A percentile compares a stretch with the other conserved stretches of the same genome.
Conservation (phyloP, 2,329 filamentous ascomycete species). For the Stemphylium lycopersici region DNA sequence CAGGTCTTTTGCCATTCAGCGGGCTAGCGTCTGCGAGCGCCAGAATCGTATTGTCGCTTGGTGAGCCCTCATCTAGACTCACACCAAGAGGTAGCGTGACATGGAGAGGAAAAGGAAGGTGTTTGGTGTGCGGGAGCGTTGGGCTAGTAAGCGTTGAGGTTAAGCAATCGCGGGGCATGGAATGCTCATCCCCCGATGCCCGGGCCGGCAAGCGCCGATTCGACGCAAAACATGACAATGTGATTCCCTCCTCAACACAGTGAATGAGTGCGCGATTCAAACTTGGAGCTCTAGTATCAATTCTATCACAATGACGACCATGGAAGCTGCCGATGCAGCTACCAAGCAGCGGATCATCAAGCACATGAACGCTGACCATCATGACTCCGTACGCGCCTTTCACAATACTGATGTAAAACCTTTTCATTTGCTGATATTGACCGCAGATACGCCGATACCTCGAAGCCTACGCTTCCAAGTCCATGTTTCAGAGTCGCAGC, state of each 20-base stretch:
- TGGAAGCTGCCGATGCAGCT: constrained; percentile 53
- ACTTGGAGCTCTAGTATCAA: neutral
- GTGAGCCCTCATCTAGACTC: neutral
- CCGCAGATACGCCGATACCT: constrained; percentile 71
- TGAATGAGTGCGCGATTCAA: neutral
- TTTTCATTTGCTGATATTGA: constrained; percentile 14
- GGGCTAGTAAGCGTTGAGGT: constrained; percentile 18
- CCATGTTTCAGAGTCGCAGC: constrained; percentile 60
- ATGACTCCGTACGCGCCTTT: constrained; percentile 60
- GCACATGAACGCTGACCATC: constrained; percentile 89
- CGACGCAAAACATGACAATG: constrained; percentile 7
- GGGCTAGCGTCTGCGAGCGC: neutral
- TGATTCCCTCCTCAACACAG: neutral
- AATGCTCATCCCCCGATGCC: constrained; percentile 13
- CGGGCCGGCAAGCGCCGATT: constrained; percentile 10
- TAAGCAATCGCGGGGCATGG: constrained; percentile 8
- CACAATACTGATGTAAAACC: neutral
- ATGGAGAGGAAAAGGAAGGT: neutral
- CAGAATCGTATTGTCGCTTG: neutral
- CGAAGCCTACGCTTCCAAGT: constrained; percentile 70
- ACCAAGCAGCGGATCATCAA: constrained; percentile 69
- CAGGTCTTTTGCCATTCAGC: neutral
- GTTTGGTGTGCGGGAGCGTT: constrained; percentile 7
- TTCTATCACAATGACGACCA: constrained; percentile 31
- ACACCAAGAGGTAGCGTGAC: neutral